A percentile compares a stretch with the other conserved stretches of the same genome.
These are phyloP conservation scores for Trichophyton benhamiae DNA, from an alignment of 2,329 filamentous ascomycete genomes.

Conservation along the genomic window DNA sequence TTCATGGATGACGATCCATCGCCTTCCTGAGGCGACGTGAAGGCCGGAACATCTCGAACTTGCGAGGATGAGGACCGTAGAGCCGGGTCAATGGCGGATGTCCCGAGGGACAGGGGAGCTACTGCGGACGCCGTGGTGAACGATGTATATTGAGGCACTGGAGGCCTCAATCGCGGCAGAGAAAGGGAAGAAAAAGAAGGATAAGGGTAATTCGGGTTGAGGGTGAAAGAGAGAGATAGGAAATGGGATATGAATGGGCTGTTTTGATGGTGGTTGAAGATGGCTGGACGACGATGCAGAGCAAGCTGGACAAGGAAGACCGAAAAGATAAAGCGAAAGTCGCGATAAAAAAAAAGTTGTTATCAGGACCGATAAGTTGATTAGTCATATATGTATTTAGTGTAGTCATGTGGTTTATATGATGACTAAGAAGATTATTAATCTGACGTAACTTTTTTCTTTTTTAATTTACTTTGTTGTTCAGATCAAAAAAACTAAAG, in stretches of 20 bases:
- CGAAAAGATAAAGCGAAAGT: constrained; percentile 16
- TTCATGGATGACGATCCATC: constrained; percentile 36
- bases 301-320: constrained; percentile 13
- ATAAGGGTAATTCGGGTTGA: not conserved
- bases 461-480: not conserved
- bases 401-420: not conserved
- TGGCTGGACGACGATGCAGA: not conserved
- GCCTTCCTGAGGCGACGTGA: constrained; percentile 34
- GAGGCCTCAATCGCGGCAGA: constrained; percentile 12
- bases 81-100: constrained; percentile 44
- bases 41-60: constrained; percentile 24
- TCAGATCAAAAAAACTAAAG: not conserved
- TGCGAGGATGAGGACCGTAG: constrained; percentile 37
- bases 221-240: not conserved
- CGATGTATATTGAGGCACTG: constrained; percentile 20
- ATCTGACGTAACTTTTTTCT: not conserved
- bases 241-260: not conserved
- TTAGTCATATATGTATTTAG: not conserved
- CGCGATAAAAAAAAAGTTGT: constrained; percentile 1
- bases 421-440: too few species aligned
- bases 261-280: not conserved
- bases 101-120: constrained; percentile 47
- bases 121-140: constrained; percentile 46
- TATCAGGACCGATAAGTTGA: constrained; percentile 1
- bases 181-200: not conserved